phyloP scores from a whole-genome alignment of 805 yeast genomes.

The Kuraishia capsulata region DNA sequence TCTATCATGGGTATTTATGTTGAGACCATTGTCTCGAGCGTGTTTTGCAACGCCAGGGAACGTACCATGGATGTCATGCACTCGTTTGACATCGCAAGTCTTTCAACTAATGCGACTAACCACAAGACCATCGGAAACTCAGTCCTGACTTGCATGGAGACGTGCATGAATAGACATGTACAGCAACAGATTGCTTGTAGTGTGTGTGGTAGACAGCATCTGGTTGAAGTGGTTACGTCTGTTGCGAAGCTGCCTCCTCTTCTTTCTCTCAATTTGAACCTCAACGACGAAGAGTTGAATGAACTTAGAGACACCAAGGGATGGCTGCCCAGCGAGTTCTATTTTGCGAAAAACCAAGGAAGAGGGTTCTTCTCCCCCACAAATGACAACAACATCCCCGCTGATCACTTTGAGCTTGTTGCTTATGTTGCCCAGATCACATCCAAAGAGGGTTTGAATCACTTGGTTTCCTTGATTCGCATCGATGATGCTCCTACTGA shows the following conservation, averaged over 20 bases:
- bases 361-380: slow-evolving; percentile 25
- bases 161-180: slow-evolving; percentile 43
- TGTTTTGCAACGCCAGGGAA: slow-evolving; percentile 28
- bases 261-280: slow-evolving; percentile 49
- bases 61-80: slow-evolving; percentile 25
- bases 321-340: slow-evolving; percentile 61
- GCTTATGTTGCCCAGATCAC: slow-evolving; percentile 66
- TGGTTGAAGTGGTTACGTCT: slow-evolving; percentile 41
- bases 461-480: slow-evolving; percentile 50
- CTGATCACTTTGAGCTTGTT: slow-evolving; percentile 44
- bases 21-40: slow-evolving; percentile 31
- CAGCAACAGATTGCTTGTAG: slow-evolving; percentile 46
- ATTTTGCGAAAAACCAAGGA: slow-evolving; percentile 29
- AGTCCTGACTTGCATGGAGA: slow-evolving; percentile 51
- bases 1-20: slow-evolving; percentile 31
- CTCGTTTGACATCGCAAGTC: slow-evolving; percentile 30
- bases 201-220: slow-evolving; percentile 39
- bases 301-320: slow-evolving; percentile 36
- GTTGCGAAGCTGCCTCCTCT: slow-evolving; percentile 52
- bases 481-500: slow-evolving; percentile 24
- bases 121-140: slow-evolving; percentile 19
- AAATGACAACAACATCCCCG: slow-evolving; percentile 12
- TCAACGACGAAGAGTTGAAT: slow-evolving; percentile 46
- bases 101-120: slow-evolving; percentile 9
- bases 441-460: slow-evolving; percentile 45